A percentile compares a stretch with the other conserved stretches of the same genome.
These are phyloP conservation scores for Kluyveromyces wickerhamii DNA, from an alignment of 805 yeast genomes.

Conservation along the genomic window DNA sequence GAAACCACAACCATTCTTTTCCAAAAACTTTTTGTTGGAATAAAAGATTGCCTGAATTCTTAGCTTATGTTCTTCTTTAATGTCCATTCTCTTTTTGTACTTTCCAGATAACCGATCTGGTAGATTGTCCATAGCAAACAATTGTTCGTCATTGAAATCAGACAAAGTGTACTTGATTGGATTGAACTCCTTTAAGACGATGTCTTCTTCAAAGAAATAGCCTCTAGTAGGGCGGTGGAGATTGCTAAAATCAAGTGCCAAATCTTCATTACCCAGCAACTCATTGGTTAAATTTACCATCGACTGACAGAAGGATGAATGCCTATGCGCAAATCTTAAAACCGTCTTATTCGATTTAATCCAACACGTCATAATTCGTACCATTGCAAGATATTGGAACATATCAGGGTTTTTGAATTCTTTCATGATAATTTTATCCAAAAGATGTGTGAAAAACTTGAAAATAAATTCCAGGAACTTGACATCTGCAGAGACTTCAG, in stretches of 20 bases:
- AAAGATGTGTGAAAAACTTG: conserved; percentile 32
- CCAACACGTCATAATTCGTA: conserved; percentile 53
- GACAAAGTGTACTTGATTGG: conserved; percentile 10
- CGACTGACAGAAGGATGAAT: conserved; percentile 26
- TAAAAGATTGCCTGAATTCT: conserved; percentile 11
- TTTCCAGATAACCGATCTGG: conserved; percentile 17
- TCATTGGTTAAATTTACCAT: conserved; percentile 27
- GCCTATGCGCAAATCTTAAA: conserved; percentile 29
- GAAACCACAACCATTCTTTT: conserved; percentile 10
- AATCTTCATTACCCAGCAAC: conserved; percentile 14
- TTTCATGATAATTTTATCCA: conserved; percentile 25
- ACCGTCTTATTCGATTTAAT: conserved; percentile 42
- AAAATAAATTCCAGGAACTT: conserved; percentile 35
- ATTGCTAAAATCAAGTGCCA: not conserved
- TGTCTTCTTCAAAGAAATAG: conserved; percentile 15
- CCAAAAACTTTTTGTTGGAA: conserved; percentile 11
- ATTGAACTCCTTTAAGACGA: conserved; percentile 11
- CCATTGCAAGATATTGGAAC: conserved; percentile 27
- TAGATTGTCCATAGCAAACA: conserved; percentile 12
- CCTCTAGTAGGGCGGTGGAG: conserved; percentile 10
- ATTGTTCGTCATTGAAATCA: conserved; percentile 16
- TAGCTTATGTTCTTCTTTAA: conserved; percentile 9
- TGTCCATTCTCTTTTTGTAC: conserved; percentile 1
- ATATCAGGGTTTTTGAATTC: conserved; percentile 21
- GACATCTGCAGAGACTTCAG: too few species aligned